Base-by-base conservation (phyloP, 805 yeast species). In the Dipodascus albidus region DNA sequence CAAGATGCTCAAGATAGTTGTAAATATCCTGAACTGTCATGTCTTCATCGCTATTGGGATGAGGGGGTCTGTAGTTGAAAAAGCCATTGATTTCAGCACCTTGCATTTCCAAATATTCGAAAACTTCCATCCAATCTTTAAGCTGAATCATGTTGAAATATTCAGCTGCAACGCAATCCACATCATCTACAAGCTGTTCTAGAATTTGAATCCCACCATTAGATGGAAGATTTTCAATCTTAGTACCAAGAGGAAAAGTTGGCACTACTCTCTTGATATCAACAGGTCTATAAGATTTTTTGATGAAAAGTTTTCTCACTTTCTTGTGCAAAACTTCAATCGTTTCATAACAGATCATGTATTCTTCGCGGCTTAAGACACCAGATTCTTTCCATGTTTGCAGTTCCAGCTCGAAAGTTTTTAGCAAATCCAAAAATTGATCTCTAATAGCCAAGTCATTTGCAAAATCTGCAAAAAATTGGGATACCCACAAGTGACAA, bases 91-190 rank as follows among this genome's bases (percentile, higher is more conserved):
- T 74, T 50, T 76, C 80, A 21, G 79, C 78, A 23, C 83, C 78
- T 55, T 84, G 83, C 31, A 78, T 70, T 64, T 90, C 96, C 48
- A 91, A 67, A 0, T 82, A 68, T 62, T 87, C 91, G 64, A 79
- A 85, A 2, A 83, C 78, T 53, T 77, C 76, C 51, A 87, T 72
- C 96, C 97, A 91, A 60, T 90, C 95, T 55, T 77, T 78, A 11
- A 80, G 66, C 11, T 80, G 75, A 33, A 84, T 75, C 9, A 79
- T 75, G 23, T 69, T 71, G 63, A 83, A 81, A 31, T 83, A 72
- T 2, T 77, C 75, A 1, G 77, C 71, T 23, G 86, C 74, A 3
- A 87, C 70, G 17, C 73, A 70, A 67, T 90, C 91, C 55, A 90
- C 66, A 49, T 76, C 75, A 53, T 76, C 77, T 21, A 87, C 72